Percentiles rank a stretch among this genome's conserved stretches.
phyloP scores from a whole-genome alignment of 164 flowering plant species.

The Echeveria elegans region DNA sequence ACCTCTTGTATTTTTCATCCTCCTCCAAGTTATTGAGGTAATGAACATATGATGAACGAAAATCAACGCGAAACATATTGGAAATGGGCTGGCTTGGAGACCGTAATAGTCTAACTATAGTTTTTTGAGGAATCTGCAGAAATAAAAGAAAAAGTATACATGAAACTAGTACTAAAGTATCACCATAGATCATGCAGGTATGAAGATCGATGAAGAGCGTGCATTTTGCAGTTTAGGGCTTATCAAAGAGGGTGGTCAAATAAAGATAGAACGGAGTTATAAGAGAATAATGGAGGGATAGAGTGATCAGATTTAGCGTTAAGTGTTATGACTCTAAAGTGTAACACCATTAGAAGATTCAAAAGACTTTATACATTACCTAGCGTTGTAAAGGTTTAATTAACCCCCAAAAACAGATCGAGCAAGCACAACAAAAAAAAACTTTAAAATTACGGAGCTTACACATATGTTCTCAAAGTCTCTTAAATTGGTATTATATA shows the following conservation, averaged over 20 bases:
- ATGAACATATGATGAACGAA: constrained; percentile 81
- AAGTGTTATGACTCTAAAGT: not conserved
- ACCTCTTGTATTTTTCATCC: constrained; percentile 78
- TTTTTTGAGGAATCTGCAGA: constrained; percentile 58
- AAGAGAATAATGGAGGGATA: no score
- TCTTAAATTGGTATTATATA: not conserved
- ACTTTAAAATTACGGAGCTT: no score
- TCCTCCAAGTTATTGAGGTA: constrained; percentile 95
- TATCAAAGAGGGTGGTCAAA: no score
- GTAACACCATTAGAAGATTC: no score
- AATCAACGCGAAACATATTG: constrained; percentile 63
- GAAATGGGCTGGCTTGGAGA: constrained; percentile 58
- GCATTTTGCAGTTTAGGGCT: no score
- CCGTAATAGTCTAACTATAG: constrained; percentile 52
- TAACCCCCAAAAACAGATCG: no score
- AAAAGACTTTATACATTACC: no score
- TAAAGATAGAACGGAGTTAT: no score
- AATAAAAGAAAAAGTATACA: not conserved
- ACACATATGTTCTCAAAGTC: not conserved
- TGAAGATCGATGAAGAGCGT: no score
- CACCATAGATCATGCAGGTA: not conserved
- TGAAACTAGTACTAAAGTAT: not conserved
- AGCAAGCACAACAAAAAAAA: no score
- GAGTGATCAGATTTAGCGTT: not conserved
- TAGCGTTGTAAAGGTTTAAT: no score